Evolutionary conservation across 1,284 basidiomycete species (phyloP).

Genomic region (Ganoderma lingzhi): DNA sequence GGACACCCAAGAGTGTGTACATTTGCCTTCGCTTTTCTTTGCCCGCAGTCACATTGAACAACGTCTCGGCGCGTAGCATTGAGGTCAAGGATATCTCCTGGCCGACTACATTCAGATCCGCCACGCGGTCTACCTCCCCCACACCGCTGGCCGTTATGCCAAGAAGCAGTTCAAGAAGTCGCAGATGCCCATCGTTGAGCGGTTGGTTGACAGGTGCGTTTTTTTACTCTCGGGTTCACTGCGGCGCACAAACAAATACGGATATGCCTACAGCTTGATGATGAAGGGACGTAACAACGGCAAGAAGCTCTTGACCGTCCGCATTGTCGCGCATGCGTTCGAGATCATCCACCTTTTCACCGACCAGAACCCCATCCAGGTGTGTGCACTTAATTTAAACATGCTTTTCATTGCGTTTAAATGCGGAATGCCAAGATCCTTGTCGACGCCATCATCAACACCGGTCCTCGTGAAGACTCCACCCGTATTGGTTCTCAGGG

Average conservation of each 20-base stretch:
- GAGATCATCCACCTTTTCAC: constrained; percentile 99
- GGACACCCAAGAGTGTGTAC: constrained; percentile 93
- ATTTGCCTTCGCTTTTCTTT: constrained; percentile 9
- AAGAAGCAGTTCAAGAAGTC: constrained; percentile 99
- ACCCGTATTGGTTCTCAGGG: constrained; percentile 99
- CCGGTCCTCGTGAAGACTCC: constrained; percentile 99
- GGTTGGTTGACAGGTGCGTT: constrained; percentile 94
- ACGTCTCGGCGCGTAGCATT: constrained; percentile 64
- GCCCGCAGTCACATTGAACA: background rate
- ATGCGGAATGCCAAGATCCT: constrained; percentile 60
- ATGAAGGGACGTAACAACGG: constrained; percentile 99
- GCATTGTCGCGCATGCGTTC: constrained; percentile 99
- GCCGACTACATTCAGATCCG: constrained; percentile 99
- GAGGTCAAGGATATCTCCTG: constrained; percentile 99
- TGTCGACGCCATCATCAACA: constrained; percentile 99
- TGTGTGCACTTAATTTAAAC: constrained; percentile 45
- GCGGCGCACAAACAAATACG: background rate
- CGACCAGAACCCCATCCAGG: constrained; percentile 99
- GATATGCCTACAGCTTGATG: constrained; percentile 76
- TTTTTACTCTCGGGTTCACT: background rate
- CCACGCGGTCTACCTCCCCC: constrained; percentile 96
- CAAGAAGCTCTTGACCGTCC: constrained; percentile 99
- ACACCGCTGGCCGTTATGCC: constrained; percentile 99
- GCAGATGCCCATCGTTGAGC: constrained; percentile 99
- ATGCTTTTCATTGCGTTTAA: no score